Evolutionary conservation across 805 yeast species (phyloP).

Genomic region (Starmerella sp.): DNA sequence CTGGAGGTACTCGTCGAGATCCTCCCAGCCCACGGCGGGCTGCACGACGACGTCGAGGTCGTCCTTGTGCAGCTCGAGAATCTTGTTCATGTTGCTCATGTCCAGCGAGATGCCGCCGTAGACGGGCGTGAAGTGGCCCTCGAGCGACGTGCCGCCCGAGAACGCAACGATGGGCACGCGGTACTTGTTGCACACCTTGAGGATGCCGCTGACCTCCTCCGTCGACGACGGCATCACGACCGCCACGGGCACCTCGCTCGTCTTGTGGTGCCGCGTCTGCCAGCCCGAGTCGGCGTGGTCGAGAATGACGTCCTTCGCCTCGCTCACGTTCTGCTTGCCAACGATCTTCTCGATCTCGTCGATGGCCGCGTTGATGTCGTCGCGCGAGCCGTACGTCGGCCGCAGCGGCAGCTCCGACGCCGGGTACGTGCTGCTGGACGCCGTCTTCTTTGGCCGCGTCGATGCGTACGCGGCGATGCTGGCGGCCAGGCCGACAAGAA

Average conservation of each 20-base stretch:
- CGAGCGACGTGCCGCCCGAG: conserved; percentile 72
- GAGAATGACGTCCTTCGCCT: conserved; percentile 36
- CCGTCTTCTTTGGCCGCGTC: neutral
- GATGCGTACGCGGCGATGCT: neutral
- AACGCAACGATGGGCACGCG: conserved; percentile 66
- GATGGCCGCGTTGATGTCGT: conserved; percentile 36
- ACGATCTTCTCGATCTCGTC: conserved; percentile 40
- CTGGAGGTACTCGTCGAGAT: conserved; percentile 41
- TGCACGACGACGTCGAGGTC: conserved; percentile 73
- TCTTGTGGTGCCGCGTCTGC: conserved; percentile 52
- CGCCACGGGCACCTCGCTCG: conserved; percentile 40
- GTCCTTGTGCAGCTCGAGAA: conserved; percentile 48
- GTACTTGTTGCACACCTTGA: conserved; percentile 50
- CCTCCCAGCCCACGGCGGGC: conserved; percentile 42
- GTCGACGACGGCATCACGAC: conserved; percentile 57
- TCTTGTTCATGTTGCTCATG: conserved; percentile 48
- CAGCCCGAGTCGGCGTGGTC: conserved; percentile 58
- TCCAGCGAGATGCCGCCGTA: conserved; percentile 60
- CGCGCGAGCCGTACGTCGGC: conserved; percentile 42
- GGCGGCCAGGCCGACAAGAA: neutral
- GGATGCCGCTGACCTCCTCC: conserved; percentile 50
- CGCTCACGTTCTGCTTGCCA: conserved; percentile 41
- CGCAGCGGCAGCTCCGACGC: conserved; percentile 33
- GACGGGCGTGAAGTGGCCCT: conserved; percentile 69
- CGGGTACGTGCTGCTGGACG: conserved; percentile 20